A percentile compares a stretch with the other conserved stretches of the same genome.
Evolutionary conservation across 257 asterid species (phyloP).

Genomic region (Rauvolfia tetraphylla): DNA sequence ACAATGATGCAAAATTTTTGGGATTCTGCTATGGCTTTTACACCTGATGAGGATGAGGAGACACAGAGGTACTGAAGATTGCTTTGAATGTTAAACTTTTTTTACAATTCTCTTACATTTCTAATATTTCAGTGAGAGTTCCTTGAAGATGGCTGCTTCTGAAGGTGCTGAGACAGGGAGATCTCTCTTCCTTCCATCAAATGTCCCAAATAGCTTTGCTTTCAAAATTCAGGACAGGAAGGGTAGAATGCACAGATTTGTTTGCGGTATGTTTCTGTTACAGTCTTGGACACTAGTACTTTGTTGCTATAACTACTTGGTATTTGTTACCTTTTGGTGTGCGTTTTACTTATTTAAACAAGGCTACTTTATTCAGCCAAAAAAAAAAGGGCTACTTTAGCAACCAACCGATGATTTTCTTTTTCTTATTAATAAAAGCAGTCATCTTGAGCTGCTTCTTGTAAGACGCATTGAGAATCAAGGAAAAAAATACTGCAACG

Average conservation of each 20-base stretch:
- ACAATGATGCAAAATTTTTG: conserved; percentile 88
- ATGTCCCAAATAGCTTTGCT: conserved; percentile 47
- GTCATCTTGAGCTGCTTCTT: neutral
- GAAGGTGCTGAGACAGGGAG: conserved; percentile 75
- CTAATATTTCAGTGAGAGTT: conserved; percentile 52
- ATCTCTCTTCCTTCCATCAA: conserved; percentile 51
- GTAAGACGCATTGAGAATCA: neutral
- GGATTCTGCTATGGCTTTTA: conserved; percentile 92
- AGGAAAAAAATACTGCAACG: neutral
- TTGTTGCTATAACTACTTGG: neutral
- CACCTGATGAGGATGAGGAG: conserved; percentile 83
- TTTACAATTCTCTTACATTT: conserved; percentile 23
- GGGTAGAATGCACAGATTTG: conserved; percentile 91
- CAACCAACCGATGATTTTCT: neutral
- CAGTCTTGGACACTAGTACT: neutral
- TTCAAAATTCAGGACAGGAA: conserved; percentile 87
- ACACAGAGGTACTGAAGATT: conserved; percentile 47
- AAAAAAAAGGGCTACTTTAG: no score
- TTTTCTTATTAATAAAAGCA: neutral
- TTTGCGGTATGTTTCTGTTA: conserved; percentile 50
- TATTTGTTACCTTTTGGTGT: neutral
- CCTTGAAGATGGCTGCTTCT: conserved; percentile 61
- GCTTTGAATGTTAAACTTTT: neutral
- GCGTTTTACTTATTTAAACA: neutral
- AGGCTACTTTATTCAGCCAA: neutral